Conservation (phyloP, 495 filamentous ascomycete species). For the Annulohypoxylon moriforme region DNA sequence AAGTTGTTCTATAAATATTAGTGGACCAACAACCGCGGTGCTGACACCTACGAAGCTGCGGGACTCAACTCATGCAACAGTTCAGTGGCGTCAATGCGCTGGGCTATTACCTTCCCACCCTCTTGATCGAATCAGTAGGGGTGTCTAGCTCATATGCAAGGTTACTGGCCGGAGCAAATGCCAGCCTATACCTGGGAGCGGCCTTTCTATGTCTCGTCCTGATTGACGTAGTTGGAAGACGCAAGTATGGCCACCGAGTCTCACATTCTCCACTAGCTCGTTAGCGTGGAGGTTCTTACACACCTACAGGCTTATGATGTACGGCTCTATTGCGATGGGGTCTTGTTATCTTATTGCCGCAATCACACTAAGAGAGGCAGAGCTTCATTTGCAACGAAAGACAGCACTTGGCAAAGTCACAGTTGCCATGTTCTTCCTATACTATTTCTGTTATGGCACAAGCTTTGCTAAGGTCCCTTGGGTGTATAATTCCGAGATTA, state of each 20-base stretch:
- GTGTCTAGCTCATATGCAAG: constrained; percentile 41
- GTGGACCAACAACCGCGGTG: neutral
- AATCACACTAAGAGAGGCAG: constrained; percentile 42
- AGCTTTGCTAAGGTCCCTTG: constrained; percentile 53
- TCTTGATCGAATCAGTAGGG: constrained; percentile 47
- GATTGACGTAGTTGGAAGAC: constrained; percentile 45
- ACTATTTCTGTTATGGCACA: constrained; percentile 53
- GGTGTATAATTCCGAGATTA: constrained; percentile 58
- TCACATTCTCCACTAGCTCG: neutral
- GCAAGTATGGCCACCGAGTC: constrained; percentile 39
- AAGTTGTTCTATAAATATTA: constrained; percentile 5
- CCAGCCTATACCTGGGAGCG: constrained; percentile 45
- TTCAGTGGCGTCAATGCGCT: constrained; percentile 46
- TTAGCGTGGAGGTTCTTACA: constrained; percentile 8
- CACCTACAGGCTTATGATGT: constrained; percentile 59
- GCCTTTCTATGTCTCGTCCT: constrained; percentile 47
- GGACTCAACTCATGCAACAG: constrained; percentile 52
- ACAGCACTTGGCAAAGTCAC: constrained; percentile 38
- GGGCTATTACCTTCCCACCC: constrained; percentile 47
- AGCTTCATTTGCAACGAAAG: constrained; percentile 34
- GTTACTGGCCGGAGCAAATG: constrained; percentile 49
- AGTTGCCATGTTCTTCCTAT: constrained; percentile 52
- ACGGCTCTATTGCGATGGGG: constrained; percentile 45
- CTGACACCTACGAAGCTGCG: constrained; percentile 34
- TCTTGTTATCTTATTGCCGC: constrained; percentile 48